Percentiles rank a stretch among this genome's conserved stretches.
These are phyloP conservation scores for Boletus speciosus DNA, from an alignment of 768 basidiomycete species.

Conservation along the genomic window DNA sequence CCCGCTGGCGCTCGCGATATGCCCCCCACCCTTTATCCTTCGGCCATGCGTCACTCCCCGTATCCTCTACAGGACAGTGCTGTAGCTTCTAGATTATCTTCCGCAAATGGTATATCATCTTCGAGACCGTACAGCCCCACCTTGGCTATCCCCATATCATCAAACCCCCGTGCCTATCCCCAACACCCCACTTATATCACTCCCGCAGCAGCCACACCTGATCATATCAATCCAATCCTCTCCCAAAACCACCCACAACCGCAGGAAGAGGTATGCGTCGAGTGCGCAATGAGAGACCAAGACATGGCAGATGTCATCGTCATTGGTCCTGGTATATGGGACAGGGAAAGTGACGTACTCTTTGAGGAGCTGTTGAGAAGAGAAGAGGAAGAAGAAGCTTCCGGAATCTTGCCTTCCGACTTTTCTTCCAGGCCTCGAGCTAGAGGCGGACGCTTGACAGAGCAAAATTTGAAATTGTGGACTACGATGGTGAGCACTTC, in stretches of 20 bases:
- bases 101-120: constrained; percentile 56
- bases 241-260: constrained; percentile 48
- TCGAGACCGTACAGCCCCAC: constrained; percentile 49
- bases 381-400: constrained; percentile 66
- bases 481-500: constrained; percentile 57
- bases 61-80: constrained; percentile 37
- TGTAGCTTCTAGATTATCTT: constrained; percentile 35
- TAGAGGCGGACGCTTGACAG: constrained; percentile 67
- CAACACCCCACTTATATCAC: constrained; percentile 79
- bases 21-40: constrained; percentile 35
- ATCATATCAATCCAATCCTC: constrained; percentile 60
- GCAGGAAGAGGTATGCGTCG: constrained; percentile 86
- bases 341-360: constrained; percentile 78
- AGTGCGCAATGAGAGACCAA: constrained; percentile 98
- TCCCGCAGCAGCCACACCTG: constrained; percentile 46
- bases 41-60: constrained; percentile 46
- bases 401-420: constrained; percentile 46
- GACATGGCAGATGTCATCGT: constrained; percentile 98
- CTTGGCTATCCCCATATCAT: constrained; percentile 52
- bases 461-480: constrained; percentile 81
- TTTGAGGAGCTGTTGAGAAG: constrained; percentile 73
- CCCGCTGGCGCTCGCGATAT: constrained; percentile 22
- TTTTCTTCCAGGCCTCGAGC: constrained; percentile 56
- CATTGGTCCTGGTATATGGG: constrained; percentile 83
- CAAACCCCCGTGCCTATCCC: constrained; percentile 62